phyloP scores from a whole-genome alignment of 2,329 filamentous ascomycete genomes.

The Tolypocladium amazonense region DNA sequence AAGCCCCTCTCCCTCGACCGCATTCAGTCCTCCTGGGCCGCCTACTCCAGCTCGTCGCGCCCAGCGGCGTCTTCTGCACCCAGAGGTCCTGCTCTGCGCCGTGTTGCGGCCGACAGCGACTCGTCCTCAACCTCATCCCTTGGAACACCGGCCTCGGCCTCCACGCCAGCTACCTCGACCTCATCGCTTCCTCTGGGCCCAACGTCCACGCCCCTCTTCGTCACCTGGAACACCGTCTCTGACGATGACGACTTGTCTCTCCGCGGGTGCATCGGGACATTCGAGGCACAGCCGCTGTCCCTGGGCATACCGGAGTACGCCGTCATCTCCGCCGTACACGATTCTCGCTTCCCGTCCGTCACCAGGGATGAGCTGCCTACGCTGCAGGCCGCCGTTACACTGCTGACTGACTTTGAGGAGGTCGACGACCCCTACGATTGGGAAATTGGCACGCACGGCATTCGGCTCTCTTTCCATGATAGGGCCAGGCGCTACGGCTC shows the following conservation, averaged over 20 bases:
- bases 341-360: slow-evolving; percentile 52
- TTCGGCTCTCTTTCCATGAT: slow-evolving; percentile 76
- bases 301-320: slow-evolving; percentile 71
- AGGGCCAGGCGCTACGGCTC: slow-evolving; percentile 65
- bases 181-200: slow-evolving; percentile 25
- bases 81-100: slow-evolving; percentile 31
- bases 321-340: slow-evolving; percentile 61
- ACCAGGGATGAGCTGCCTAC: slow-evolving; percentile 40
- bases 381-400: slow-evolving; percentile 61
- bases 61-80: slow-evolving; percentile 8
- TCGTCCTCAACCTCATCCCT: slow-evolving; percentile 23
- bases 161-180: slow-evolving; percentile 34
- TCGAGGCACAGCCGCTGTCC: slow-evolving; percentile 64
- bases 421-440: slow-evolving; percentile 69
- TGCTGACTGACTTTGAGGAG: slow-evolving; percentile 78
- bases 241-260: slow-evolving; percentile 41
- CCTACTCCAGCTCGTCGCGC: slow-evolving; percentile 18
- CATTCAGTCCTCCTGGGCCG: slow-evolving; percentile 55
- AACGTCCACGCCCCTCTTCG: slow-evolving; percentile 66
- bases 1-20: slow-evolving; percentile 55
- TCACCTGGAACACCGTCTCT: slow-evolving; percentile 77
- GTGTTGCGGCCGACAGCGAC: slow-evolving; percentile 23
- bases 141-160: slow-evolving; percentile 28
- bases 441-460: slow-evolving; percentile 75
- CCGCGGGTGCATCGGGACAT: slow-evolving; percentile 94